Percentiles rank a stretch among this genome's conserved stretches.
Evolutionary conservation across 2,329 filamentous ascomycete genomes (phyloP).

Genomic region (Xylariales sp.): DNA sequence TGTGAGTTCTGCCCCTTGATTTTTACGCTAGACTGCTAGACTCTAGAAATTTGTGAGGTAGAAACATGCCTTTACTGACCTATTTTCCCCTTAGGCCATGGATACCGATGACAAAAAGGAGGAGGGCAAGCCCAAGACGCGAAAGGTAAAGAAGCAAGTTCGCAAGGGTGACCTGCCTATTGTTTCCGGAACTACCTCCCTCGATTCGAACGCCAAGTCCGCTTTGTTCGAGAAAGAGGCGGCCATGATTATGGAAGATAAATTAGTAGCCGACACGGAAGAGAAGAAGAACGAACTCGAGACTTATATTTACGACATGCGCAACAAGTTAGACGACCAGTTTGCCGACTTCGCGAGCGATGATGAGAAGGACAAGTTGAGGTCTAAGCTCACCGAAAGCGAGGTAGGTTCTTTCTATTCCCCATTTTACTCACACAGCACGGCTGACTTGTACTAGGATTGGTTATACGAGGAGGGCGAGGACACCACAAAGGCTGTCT

Average conservation of each 20-base stretch:
- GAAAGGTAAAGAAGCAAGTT: conserved; percentile 99
- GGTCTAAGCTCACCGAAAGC: conserved; percentile 81
- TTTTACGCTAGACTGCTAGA: not conserved
- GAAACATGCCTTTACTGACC: conserved; percentile 14
- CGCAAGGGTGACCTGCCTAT: conserved; percentile 96
- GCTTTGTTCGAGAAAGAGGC: conserved; percentile 83
- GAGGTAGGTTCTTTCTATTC: conserved; percentile 75
- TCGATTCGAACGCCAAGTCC: conserved; percentile 76
- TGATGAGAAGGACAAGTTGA: conserved; percentile 90
- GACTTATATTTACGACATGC: conserved; percentile 95
- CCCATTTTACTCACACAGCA: not conserved
- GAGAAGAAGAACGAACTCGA: conserved; percentile 99
- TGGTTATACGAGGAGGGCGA: conserved; percentile 99
- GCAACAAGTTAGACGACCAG: conserved; percentile 92
- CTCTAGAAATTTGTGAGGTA: not conserved
- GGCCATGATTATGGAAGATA: conserved; percentile 96
- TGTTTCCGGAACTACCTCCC: conserved; percentile 81
- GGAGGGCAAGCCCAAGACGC: conserved; percentile 78
- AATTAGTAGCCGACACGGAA: conserved; percentile 96
- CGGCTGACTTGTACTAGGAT: conserved; percentile 70
- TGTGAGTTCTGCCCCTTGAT: conserved; percentile 64
- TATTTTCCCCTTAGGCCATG: conserved; percentile 73
- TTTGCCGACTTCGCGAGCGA: conserved; percentile 91
- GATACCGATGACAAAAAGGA: conserved; percentile 79
- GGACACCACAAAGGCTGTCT: conserved; percentile 92